phyloP scores from a whole-genome alignment of 805 yeast genomes.

The Yueomyces sp. region DNA sequence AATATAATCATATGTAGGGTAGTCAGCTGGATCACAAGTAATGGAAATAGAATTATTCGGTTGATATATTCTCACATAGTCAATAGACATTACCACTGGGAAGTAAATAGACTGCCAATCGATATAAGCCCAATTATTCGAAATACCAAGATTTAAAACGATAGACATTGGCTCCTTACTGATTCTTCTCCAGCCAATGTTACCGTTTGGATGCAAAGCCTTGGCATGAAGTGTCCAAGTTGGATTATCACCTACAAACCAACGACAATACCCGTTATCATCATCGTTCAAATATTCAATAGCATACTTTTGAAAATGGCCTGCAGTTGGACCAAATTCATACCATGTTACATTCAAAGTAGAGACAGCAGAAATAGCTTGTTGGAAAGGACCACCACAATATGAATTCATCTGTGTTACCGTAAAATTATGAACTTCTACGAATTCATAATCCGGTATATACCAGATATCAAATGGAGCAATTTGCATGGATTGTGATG shows the following conservation, averaged over 20 bases:
- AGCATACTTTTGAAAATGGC: constrained; percentile 55
- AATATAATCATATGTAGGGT: constrained; percentile 77
- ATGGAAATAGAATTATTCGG: constrained; percentile 44
- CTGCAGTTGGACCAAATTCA: constrained; percentile 39
- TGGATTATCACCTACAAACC: constrained; percentile 74
- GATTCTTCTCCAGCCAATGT: constrained; percentile 65
- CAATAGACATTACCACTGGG: constrained; percentile 63
- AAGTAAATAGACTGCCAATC: constrained; percentile 70
- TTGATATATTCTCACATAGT: constrained; percentile 79
- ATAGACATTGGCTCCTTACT: constrained; percentile 87
- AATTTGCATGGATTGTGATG: constrained; percentile 79
- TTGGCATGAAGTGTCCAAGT: constrained; percentile 57
- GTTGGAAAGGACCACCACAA: constrained; percentile 85
- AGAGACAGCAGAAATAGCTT: constrained; percentile 73
- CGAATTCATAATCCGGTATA: constrained; percentile 67
- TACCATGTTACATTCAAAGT: constrained; percentile 73
- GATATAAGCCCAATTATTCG: constrained; percentile 82
- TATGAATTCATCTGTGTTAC: constrained; percentile 76
- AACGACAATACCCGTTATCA: constrained; percentile 57
- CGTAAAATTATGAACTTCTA: constrained; percentile 53
- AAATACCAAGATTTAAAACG: constrained; percentile 71
- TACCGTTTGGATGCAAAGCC: constrained; percentile 79
- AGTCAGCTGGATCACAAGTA: constrained; percentile 75
- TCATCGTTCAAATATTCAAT: constrained; percentile 63
- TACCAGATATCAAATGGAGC: constrained; percentile 93